These are phyloP conservation scores for Leptographium lundbergii DNA, from an alignment of 2,329 filamentous ascomycete species.

Conservation along the genomic window DNA sequence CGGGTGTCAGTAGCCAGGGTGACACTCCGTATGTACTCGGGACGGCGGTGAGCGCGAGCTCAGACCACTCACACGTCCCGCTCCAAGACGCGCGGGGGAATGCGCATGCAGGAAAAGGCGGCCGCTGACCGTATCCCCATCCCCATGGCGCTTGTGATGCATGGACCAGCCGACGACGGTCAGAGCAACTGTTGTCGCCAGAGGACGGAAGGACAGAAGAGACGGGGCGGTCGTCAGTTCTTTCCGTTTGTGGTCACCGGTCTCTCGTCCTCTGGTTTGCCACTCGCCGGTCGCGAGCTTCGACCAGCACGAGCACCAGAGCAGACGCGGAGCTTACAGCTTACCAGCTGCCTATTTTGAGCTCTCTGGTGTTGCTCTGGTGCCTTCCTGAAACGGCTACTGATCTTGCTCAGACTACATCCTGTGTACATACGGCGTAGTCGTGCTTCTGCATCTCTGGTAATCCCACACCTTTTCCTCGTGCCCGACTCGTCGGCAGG, in stretches of 20 bases:
- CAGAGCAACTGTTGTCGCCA: background rate
- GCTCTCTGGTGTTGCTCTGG: background rate
- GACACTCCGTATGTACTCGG: background rate
- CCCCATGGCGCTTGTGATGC: background rate
- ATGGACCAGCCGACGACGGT: background rate
- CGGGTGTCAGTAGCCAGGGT: too few species aligned
- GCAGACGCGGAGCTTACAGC: too few species aligned
- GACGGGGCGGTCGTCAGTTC: background rate
- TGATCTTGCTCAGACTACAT: too few species aligned
- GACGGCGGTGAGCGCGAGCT: background rate
- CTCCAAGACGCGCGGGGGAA: background rate
- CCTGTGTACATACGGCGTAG: too few species aligned
- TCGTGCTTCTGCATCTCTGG: background rate
- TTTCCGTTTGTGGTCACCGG: background rate
- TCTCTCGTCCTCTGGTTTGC: background rate
- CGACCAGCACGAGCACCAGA: too few species aligned
- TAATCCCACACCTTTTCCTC: background rate
- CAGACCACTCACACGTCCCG: background rate
- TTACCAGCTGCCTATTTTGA: too few species aligned
- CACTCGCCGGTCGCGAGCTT: background rate
- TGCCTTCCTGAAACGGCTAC: conserved; percentile 6
- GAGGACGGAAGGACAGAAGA: background rate
- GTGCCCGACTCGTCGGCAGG: background rate
- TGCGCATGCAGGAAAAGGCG: background rate
- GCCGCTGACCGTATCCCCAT: background rate